These are phyloP conservation scores for Westerdykella aurantiaca DNA, from an alignment of 2,329 filamentous ascomycete species.

Conservation along the genomic window DNA sequence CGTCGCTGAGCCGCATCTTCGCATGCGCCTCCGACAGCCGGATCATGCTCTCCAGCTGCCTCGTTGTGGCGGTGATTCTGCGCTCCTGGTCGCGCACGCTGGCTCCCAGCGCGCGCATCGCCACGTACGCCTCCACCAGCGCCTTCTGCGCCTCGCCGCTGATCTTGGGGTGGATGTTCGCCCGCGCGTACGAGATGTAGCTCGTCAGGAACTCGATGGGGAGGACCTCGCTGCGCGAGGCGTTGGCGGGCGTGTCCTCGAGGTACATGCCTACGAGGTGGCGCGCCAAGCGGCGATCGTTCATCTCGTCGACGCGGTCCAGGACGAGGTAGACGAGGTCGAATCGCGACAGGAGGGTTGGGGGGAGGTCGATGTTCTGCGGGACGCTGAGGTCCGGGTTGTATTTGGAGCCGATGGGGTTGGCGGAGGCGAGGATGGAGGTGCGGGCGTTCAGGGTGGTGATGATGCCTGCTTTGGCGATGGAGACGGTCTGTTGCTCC, in stretches of 20 bases:
- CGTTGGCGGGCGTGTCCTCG: slow-evolving; percentile 87
- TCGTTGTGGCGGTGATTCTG: slow-evolving; percentile 93
- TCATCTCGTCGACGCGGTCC: slow-evolving; percentile 85
- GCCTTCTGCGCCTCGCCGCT: slow-evolving; percentile 74
- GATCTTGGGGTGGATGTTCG: slow-evolving; percentile 76
- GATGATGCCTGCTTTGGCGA: slow-evolving; percentile 73
- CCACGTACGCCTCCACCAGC: slow-evolving; percentile 81
- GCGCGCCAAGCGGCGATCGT: slow-evolving; percentile 80
- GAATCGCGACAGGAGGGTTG: slow-evolving; percentile 90
- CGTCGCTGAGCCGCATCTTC: slow-evolving; percentile 81
- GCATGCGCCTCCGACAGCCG: slow-evolving; percentile 93
- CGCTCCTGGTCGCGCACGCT: slow-evolving; percentile 74
- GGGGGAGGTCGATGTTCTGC: slow-evolving; percentile 95
- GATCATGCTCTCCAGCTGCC: slow-evolving; percentile 98
- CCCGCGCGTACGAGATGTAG: slow-evolving; percentile 94
- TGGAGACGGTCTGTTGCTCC: slow-evolving; percentile 74
- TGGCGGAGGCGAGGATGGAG: slow-evolving; percentile 92
- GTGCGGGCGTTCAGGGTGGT: slow-evolving; percentile 91
- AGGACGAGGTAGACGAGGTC: slow-evolving; percentile 96
- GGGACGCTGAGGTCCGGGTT: slow-evolving; percentile 93
- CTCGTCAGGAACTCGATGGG: slow-evolving; percentile 92
- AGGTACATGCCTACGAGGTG: slow-evolving; percentile 96
- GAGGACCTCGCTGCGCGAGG: slow-evolving; percentile 65
- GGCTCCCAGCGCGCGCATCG: slow-evolving; percentile 84
- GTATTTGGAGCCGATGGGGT: slow-evolving; percentile 96